phyloP scores from a whole-genome alignment of 75 land plant genomes.

The Cunninghamia lanceolata region DNA sequence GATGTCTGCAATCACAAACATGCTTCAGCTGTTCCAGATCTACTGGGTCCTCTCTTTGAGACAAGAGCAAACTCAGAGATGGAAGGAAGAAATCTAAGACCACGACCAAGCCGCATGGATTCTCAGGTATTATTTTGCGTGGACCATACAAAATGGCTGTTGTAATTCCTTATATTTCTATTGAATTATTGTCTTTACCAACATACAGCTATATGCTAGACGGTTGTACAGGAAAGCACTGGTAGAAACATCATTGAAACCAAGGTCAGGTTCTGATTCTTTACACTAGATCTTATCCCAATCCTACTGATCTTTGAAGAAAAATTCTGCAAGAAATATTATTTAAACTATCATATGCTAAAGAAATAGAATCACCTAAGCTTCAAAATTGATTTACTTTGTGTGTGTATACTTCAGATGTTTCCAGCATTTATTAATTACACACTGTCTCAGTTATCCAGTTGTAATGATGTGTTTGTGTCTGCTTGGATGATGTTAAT shows the following conservation, averaged over 20 bases:
- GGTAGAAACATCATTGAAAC: conserved; percentile 46
- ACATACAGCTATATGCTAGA: conserved; percentile 33
- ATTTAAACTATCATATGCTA: neutral
- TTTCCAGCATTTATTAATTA: neutral
- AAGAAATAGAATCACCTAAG: neutral
- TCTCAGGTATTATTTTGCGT: conserved; percentile 26
- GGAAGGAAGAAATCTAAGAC: conserved; percentile 5
- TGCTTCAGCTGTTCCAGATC: neutral
- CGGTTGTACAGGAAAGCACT: conserved; percentile 36
- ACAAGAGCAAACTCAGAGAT: neutral
- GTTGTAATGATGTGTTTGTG: neutral
- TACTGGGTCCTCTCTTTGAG: neutral
- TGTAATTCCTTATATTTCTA: neutral
- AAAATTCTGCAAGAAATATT: neutral
- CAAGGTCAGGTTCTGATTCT: conserved; percentile 28
- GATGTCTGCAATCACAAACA: neutral
- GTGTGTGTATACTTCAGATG: neutral
- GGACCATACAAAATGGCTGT: neutral
- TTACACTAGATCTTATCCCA: neutral
- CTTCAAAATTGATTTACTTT: neutral
- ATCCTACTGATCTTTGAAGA: neutral
- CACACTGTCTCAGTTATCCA: neutral
- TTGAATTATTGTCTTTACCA: neutral
- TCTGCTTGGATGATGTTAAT: neutral
- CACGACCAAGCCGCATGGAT: conserved; percentile 37